Percentiles rank a stretch among this genome's conserved stretches.
Evolutionary conservation across 768 basidiomycete genomes (phyloP).

Genomic region (Rhodotorula graminis): DNA sequence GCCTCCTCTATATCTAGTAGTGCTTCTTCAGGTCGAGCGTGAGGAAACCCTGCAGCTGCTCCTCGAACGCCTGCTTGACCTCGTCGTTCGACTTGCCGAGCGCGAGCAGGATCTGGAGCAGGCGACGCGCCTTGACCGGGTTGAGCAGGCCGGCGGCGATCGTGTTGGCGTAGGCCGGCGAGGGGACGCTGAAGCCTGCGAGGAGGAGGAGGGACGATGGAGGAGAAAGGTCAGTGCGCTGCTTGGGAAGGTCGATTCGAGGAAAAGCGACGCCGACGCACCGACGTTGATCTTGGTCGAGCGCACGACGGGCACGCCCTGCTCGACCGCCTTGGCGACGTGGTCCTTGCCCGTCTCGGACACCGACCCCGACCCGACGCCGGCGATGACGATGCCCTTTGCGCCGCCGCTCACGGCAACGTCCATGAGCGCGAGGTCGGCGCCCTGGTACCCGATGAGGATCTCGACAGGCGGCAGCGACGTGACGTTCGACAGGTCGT

Average conservation of each 20-base stretch:
- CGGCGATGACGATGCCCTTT: conserved; percentile 27
- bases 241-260: background rate
- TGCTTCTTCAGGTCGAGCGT: too few species aligned
- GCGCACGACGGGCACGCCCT: conserved; percentile 20
- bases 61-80: conserved; percentile 32
- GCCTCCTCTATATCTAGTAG: background rate
- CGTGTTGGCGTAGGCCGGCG: background rate
- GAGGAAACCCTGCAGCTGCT: conserved; percentile 12
- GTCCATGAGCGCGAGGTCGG: conserved; percentile 19
- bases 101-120: conserved; percentile 25
- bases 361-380: conserved; percentile 2
- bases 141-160: conserved; percentile 27
- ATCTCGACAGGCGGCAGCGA: conserved; percentile 39
- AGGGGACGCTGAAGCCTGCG: conserved; percentile 6
- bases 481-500: conserved; percentile 26
- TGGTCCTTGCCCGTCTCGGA: background rate
- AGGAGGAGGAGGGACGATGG: too few species aligned
- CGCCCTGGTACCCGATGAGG: conserved; percentile 28
- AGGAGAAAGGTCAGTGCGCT: background rate
- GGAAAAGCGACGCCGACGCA: background rate
- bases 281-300: conserved; percentile 31
- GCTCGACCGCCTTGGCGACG: background rate
- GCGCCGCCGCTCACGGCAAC: conserved; percentile 17
- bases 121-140: conserved; percentile 32
- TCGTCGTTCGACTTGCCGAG: conserved; percentile 12